Evolutionary conservation across 2,329 filamentous ascomycete species (phyloP), one percentile per base, ranked within the genome.

Genomic region (Arthrobotrys musiformis): DNA sequence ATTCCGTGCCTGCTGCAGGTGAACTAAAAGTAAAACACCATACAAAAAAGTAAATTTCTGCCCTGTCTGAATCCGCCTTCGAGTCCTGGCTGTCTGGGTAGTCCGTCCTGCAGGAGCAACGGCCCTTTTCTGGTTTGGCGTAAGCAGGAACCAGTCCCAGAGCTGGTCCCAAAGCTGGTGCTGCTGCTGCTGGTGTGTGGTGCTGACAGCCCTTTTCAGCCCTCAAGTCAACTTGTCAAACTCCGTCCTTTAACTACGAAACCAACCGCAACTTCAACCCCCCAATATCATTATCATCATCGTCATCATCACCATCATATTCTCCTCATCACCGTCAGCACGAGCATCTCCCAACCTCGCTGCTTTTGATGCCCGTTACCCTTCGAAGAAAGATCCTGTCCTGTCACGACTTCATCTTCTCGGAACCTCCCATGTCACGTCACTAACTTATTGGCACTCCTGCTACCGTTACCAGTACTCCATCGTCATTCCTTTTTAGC

Each of bases 131-230:
- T 44, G 42, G 42, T 70, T 63, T 64, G 68, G 58, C 56, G 54
- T 62, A 62, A 70, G 67, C 56, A 70, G 58, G 42, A 62, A 54
- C 50, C 50, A 28, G 50, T 54, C 37, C 56, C 40, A 50, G 42
- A 67, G 54, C 60, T 50, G 50, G 50, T 54, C 37, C 56, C 40
- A 50, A 50, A 67, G 54, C 60, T 50, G 44, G 67, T 70, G 68
- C 68, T 72, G 63, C n/a, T n/a, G n/a, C n/a, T n/a, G n/a, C n/a
- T n/a, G n/a, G n/a, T n/a, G n/a, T n/a, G n/a, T 52, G 48, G 69
- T 73, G 70, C 70, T 74, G 66, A 74, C 70, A 68, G 69, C 50
- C 60, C 19, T 19, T 50, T 54, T 73, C 70, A 74, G 62, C 61
- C 61, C 70, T 62, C 63, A 42, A 33, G 13, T 54, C 35, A 22